Evolutionary conservation across 2,329 filamentous ascomycete species (phyloP).

Genomic region (Colletotrichum liriopes): DNA sequence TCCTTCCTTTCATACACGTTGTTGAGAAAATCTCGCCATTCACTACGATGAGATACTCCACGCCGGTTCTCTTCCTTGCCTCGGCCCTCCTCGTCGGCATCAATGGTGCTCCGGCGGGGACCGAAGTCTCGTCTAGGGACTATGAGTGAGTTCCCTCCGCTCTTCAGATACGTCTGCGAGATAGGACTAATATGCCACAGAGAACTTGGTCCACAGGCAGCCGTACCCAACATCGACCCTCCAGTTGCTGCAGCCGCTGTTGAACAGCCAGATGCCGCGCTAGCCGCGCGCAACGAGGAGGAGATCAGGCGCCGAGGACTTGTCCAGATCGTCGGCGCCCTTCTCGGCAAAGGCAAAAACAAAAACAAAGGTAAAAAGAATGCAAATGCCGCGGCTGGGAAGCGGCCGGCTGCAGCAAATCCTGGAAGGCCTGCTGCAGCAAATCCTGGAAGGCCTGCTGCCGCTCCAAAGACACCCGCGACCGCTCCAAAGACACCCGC

Average conservation of each 20-base stretch:
- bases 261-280: slow-evolving; percentile 26
- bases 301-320: background rate
- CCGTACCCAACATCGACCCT: slow-evolving; percentile 11
- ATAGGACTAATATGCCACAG: background rate
- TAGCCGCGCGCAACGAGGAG: slow-evolving; percentile 1
- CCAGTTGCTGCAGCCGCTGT: slow-evolving; percentile 17
- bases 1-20: background rate
- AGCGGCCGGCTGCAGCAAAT: no score
- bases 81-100: slow-evolving; percentile 40
- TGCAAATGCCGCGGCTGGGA: no score
- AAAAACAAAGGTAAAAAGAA: background rate
- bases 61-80: slow-evolving; percentile 30
- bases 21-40: background rate
- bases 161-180: background rate
- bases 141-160: background rate
- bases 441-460: no score
- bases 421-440: no score
- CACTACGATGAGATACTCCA: slow-evolving; percentile 32
- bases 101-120: slow-evolving; percentile 36
- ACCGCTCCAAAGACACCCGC: background rate
- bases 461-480: background rate
- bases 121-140: slow-evolving; percentile 2
- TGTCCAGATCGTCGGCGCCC: slow-evolving; percentile 5
- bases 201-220: slow-evolving; percentile 16
- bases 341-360: slow-evolving; percentile 25